Evolutionary conservation across 805 yeast genomes (phyloP), one percentile per base, ranked within the genome.

Genomic region (Candida cerambycidarum): DNA sequence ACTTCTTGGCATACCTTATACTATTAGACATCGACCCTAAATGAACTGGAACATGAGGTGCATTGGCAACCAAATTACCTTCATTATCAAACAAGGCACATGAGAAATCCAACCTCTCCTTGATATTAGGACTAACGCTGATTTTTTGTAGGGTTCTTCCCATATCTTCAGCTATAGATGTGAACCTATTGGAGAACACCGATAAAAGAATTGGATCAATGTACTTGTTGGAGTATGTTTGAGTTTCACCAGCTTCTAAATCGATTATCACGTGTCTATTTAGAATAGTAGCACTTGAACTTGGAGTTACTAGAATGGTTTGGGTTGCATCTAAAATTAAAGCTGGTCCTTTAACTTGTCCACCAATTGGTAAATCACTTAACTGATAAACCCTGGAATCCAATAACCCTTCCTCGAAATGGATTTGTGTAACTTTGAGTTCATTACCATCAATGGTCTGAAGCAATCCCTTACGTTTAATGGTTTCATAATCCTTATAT

Each of bases 141-240:
- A 92, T 87, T 61, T 83, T 83, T 48, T 85, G 85, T 43, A 86
- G 67, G 7, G 89, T 83, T 32, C 77, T 77, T 21, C 95, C 93
- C 95, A 86, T 86, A 58, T 85, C 92, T 53, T 86, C 95, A 4
- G 96, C 96, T 60, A 88, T 85, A 49, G 88, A 88, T 89, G 86
- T 86, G 59, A 87, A 87, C 45, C 93, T 68, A 59, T 86, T 89
- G 24, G 87, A 83, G 62, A 86, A 86, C 23, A 86, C 83, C 0
- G 93, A 83, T 28, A 87, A 61, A 48, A 80, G 65, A 30, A 86
- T 78, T 1, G 93, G 93, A 51, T 86, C 89, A 30, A 82, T 45
- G 12, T 11, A 31, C 12, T 34, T 31, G n/a, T 45, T 39, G 9
- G 47, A 39, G 24, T 44, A 16, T 12, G 28, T 24, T 15, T 36